Base-by-base conservation (phyloP, 164 flowering plant genomes). In the Magnolia kwangsiensis region DNA sequence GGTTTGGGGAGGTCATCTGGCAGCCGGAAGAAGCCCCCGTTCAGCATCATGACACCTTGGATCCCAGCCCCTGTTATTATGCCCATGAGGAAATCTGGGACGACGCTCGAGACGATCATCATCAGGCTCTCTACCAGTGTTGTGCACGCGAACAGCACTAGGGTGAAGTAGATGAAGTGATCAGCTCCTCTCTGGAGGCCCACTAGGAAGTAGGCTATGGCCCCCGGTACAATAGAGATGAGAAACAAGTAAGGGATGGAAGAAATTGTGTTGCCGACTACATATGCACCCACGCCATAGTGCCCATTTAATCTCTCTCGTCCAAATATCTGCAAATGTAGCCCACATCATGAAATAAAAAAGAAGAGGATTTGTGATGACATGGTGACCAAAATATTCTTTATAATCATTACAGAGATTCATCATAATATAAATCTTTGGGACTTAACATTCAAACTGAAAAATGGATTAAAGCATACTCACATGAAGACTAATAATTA, bases 11-110 rank as follows among this genome's bases (percentile, higher is more conserved):
- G 75, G 71, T 91, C 92, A 10, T 84, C 23, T 0, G 89, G 90
- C 31, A 88, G 50, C 37, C 88, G 76, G 73, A 88, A 88, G 80
- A 87, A 89, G 2, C 94, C 94, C 0, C 86, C 89, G 8, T 75
- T 77, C 64, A 90, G 45, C 69, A 88, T 85, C 89, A 89, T 85
- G 7, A 89, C 23, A 0, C 89, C 91, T 78, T 90, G 91, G 45
- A 90, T 84, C 31, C 94, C 92, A 1, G 92, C 88, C 20, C 92
- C 94, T 3, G 85, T 78, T 7, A 86, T 86, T 21, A 90, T 82
- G 6, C 94, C 91, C 91, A 90, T 83, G 50, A 90, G 88, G 66
- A 81, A 90, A 69, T 88, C 77, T 0, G 95, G 95, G 18, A 90
- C 90, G 6, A 91, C 9, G 51, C 88, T 83, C 21, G 95, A 91